A percentile compares a stretch with the other conserved stretches of the same genome.
Conservation (phyloP, 2,329 filamentous ascomycete species). For the Diaporthe vexans region DNA sequence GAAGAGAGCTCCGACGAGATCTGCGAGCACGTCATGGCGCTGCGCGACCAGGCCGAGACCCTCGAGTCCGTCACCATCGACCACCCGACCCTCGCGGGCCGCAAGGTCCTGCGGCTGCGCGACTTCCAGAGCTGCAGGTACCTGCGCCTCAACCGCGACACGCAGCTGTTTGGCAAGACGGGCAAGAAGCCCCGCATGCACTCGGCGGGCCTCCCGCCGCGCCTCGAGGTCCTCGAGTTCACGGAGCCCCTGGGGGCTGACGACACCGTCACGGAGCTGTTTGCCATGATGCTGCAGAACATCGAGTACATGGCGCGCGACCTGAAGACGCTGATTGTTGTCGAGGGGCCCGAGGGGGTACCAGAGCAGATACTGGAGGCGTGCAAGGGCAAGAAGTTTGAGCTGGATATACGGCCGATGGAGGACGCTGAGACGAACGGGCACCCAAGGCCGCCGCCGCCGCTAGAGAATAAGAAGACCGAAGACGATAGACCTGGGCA, state of each 20-base stretch:
- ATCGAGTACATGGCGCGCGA: constrained; percentile 54
- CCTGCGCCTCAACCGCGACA: constrained; percentile 61
- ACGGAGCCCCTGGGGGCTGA: constrained; percentile 61
- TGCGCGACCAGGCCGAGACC: constrained; percentile 57
- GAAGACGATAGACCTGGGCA: background rate
- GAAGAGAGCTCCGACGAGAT: constrained; percentile 63
- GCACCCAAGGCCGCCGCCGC: constrained; percentile 1
- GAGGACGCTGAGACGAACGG: constrained; percentile 6
- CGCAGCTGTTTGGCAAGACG: constrained; percentile 62
- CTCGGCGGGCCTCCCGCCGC: constrained; percentile 62
- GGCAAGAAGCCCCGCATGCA: constrained; percentile 60
- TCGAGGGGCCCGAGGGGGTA: constrained; percentile 49
- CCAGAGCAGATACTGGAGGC: constrained; percentile 53
- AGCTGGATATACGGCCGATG: constrained; percentile 49
- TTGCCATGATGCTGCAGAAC: constrained; percentile 58
- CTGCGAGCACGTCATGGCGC: constrained; percentile 61
- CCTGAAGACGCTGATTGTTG: constrained; percentile 55
- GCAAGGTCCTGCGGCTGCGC: constrained; percentile 58
- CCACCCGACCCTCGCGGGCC: constrained; percentile 55
- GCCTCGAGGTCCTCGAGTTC: constrained; percentile 61
- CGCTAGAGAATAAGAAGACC: background rate
- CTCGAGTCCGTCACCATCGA: constrained; percentile 62
- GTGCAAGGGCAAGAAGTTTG: constrained; percentile 51
- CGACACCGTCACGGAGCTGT: constrained; percentile 61
- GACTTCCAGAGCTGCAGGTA: constrained; percentile 58